Conservation (phyloP, 805 yeast species). For the Cyberlindnera xylosilytica region DNA sequence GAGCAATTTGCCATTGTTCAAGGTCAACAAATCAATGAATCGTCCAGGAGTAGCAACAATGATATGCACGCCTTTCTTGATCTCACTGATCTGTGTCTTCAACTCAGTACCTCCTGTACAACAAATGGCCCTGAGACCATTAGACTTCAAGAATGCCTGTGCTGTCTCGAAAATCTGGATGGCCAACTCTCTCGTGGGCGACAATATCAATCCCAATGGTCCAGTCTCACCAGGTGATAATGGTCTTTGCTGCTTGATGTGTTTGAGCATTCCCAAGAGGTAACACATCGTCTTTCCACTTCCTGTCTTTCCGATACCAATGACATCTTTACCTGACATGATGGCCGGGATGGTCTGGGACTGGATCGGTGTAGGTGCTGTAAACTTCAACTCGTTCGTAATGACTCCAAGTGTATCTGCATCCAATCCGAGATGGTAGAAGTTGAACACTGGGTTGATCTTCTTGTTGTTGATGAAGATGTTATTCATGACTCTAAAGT, state of each 20-base stretch:
- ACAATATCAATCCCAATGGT: slow-evolving; percentile 74
- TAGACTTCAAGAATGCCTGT: slow-evolving; percentile 48
- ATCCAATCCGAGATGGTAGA: slow-evolving; percentile 84
- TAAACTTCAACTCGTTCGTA: slow-evolving; percentile 46
- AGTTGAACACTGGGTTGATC: slow-evolving; percentile 59
- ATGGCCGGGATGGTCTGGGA: slow-evolving; percentile 87
- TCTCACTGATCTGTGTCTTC: slow-evolving; percentile 73
- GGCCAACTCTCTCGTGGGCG: slow-evolving; percentile 94
- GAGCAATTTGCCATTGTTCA: slow-evolving; percentile 72
- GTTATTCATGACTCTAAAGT: slow-evolving; percentile 63
- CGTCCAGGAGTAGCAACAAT: slow-evolving; percentile 95
- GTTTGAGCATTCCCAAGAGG: slow-evolving; percentile 79
- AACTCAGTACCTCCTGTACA: slow-evolving; percentile 91
- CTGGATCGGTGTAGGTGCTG: slow-evolving; percentile 81
- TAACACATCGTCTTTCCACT: slow-evolving; percentile 94
- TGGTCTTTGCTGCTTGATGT: slow-evolving; percentile 70
- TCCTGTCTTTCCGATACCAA: slow-evolving; percentile 95
- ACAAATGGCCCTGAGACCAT: slow-evolving; percentile 58
- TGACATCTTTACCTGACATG: slow-evolving; percentile 85
- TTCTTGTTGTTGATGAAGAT: slow-evolving; percentile 26
- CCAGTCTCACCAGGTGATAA: slow-evolving; percentile 50
- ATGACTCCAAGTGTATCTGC: slow-evolving; percentile 51
- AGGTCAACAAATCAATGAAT: slow-evolving; percentile 80
- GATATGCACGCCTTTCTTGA: slow-evolving; percentile 75
- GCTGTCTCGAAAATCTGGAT: slow-evolving; percentile 75